Base-by-base conservation (phyloP, 2,329 filamentous ascomycete species). In the Penicillium sp. region DNA sequence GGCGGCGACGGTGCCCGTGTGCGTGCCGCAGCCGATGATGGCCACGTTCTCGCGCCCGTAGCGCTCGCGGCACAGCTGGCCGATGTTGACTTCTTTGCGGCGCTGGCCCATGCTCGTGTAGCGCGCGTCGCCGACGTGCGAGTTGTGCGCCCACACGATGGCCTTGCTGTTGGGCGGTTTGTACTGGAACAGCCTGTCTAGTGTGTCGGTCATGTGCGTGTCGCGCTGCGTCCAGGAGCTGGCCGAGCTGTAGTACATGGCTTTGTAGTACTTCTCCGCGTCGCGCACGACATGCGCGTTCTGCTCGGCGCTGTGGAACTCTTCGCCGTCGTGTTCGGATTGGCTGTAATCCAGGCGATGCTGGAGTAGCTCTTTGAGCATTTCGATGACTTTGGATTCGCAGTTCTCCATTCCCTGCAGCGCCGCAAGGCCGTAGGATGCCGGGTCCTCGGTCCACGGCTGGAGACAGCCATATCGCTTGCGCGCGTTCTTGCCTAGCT, bases 81-180 rank as follows among this genome's bases (percentile, higher is more conserved):
- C 80, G n/a, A 82, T 69, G 60, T 81, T 82, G 48, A 81, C 63
- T 63, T 81, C 77, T 7, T 73, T 72, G 18, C 71, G 66, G 3
- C 68, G 63, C 33, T 63, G 67, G 9, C 78, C 75, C 79, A 81
- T 81, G 55, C 73, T 75, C 5, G 78, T 81, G 33, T 72, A 76
- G 16, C 79, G 71, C n/a, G 79, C 79, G 61, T 82, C 80, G n/a
- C 79, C 80, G 11, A 80, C 65, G 50, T 82, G 80, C 50, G 74
- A 79, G 58, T 81, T 81, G 60, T 81, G 79, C 24, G 80, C 79
- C 79, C 79, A 83, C 11, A 82, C 75, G 4, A 82, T 72, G 0
- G 77, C 78, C 58, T 80, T 81, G 11, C 67, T 67, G 1, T 68
- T 65, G 1, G 65, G 52, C 1, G 69, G 68, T 33, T 74, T 74